Evolutionary conservation across 148 eudicot species (phyloP).

Genomic region (Arbutus unedo): DNA sequence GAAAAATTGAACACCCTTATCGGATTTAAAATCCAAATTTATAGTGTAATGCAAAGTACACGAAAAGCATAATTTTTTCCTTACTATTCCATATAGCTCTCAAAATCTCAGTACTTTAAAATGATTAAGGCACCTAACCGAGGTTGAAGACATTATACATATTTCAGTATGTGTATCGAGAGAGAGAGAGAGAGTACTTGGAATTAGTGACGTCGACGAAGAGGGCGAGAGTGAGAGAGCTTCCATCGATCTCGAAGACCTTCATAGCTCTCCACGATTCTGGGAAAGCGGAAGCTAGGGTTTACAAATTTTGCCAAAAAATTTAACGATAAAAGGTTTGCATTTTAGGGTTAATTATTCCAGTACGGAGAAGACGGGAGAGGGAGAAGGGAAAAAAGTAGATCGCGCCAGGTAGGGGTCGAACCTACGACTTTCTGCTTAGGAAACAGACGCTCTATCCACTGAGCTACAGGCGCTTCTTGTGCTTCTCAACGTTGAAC

Average conservation of each 20-base stretch:
- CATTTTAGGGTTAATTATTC: background rate
- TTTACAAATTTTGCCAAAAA: background rate
- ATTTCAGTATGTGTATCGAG: background rate
- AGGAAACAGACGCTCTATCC: slow-evolving; percentile 10
- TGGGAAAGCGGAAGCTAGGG: background rate
- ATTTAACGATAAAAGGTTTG: too few relatives aligned
- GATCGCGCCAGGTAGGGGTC: slow-evolving; percentile 7
- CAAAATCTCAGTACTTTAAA: background rate
- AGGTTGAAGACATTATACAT: background rate
- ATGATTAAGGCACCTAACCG: too few relatives aligned
- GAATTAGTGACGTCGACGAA: slow-evolving; percentile 71
- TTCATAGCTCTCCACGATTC: slow-evolving; percentile 41
- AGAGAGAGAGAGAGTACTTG: slow-evolving; percentile 41
- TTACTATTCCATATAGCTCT: background rate
- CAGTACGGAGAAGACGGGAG: too few relatives aligned
- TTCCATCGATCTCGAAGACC: slow-evolving; percentile 50
- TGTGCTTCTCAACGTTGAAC: too few relatives aligned
- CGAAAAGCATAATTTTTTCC: background rate
- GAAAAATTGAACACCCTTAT: background rate
- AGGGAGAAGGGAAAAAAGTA: background rate
- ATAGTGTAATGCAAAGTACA: background rate
- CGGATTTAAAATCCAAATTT: background rate
- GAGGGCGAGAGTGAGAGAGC: slow-evolving; percentile 54
- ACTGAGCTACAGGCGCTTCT: slow-evolving; percentile 3
- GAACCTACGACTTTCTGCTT: slow-evolving; percentile 10